Base-by-base conservation (phyloP, 2,329 filamentous ascomycete species). In the Aspergillus oerlinghausenensis region DNA sequence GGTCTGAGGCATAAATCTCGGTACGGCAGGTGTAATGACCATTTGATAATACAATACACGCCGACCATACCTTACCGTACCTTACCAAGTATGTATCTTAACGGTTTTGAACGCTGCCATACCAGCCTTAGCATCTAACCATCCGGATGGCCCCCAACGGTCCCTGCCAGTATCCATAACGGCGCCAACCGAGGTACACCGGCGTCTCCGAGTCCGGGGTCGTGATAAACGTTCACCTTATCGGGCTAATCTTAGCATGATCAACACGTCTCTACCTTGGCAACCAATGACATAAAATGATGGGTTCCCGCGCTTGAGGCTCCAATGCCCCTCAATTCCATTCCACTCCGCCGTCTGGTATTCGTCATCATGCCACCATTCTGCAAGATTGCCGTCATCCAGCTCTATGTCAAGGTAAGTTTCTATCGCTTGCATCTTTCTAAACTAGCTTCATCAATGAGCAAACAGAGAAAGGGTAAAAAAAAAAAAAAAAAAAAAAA, bases 371-470 rank as follows among this genome's bases (percentile, higher is more conserved):
- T 56, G 51, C 26, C 55, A 4, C 51, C 55, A 14, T 21, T 32
- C 17, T 50, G 38, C 47, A 56, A 50, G 50, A 56, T 56, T 32
- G 51, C 55, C 21, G 47, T 53, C 29, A 50, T 53, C 19, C 55
- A 53, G n/a, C 51, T 56, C 45, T 47, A 53, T 38, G 50, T 56
- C n/a, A 50, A 53, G 55, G 55, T 38, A 28, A 43, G 45, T 49
- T 9, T 42, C n/a, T 42, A 32, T 32, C 4, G 0, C 1, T 3
- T 14, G 29, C 4, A 32, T 32, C 29, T 11, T 11, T 3, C 29
- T 32, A 32, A 10, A 11, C 3, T 4, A 11, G 3, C 3, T 11
- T 11, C 29, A 11, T 32, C 28, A 4, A 10, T 29, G 9, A 10
- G 1, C 1, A 40, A 19, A n/a, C 3, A 9, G 17, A 40, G 17